Base-by-base conservation (phyloP, 2,329 filamentous ascomycete species). In the Septoria linicola region DNA sequence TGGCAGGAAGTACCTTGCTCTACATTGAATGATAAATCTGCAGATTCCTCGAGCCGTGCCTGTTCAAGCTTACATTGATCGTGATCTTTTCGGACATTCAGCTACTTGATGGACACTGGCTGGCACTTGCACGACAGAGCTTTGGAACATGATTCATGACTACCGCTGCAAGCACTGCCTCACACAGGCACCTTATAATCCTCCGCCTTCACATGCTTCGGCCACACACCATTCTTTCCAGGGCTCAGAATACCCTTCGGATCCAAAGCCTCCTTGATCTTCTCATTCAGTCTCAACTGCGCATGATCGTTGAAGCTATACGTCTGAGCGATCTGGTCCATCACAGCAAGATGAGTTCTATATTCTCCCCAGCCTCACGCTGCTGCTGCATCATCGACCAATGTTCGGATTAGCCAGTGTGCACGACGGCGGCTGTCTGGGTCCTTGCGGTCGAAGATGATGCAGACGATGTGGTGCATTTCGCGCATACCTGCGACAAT, bases 401-500 rank as follows among this genome's bases (percentile, higher is more conserved):
- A 59, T 21, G 63, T 64, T 3, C 60, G 62, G 53, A 77, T 73
- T 10, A 74, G 55, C 51, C 60, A 58, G 53, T 71, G 63, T 8
- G 70, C 69, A 44, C 68, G 65, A 16, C 67, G 55, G 56, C 75
- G 71, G 40, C 63, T 58, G 1, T 73, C 69, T 0, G 67, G 57
- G 27, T 76, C 68, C 31, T 70, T 68, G 4, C 73, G 68, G 53
- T 81, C 72, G 60, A 77, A 81, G 11, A 80, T 71, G 35, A 81
- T 75, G 51, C 76, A 76, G 2, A 79, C 73, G 51, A 81, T 80
- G 59, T 80, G 74, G 61, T 80, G 78, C 71, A 80, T 80, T 63
- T 80, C 77, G 8, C 78, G 69, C 54, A 75, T 71, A 8, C 76
- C 76, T 4, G n/a, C n/a, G n/a, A n/a, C n/a, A n/a, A n/a, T n/a